Evolutionary conservation across 805 yeast genomes (phyloP).

Genomic region (Lipomyces mesembrius): DNA sequence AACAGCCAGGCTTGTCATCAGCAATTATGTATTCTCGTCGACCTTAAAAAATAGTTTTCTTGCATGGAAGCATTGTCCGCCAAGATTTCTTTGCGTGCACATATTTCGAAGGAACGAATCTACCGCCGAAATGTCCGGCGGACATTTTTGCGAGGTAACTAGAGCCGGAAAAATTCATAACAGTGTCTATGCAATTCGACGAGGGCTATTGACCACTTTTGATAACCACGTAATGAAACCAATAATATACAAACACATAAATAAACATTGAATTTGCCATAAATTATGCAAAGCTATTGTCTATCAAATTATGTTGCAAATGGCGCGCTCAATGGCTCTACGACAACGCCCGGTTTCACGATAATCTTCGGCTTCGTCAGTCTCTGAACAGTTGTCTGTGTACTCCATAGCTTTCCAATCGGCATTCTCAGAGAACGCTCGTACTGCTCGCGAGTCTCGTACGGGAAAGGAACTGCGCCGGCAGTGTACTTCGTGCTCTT

Average conservation of each 20-base stretch:
- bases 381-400: constrained; percentile 83
- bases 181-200: too few relatives aligned
- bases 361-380: constrained; percentile 86
- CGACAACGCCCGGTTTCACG: constrained; percentile 84
- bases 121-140: too few relatives aligned
- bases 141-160: too few relatives aligned
- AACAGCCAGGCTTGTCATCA: too few relatives aligned
- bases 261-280: background rate
- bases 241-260: background rate
- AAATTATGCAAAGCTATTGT: background rate
- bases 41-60: too few relatives aligned
- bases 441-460: constrained; percentile 89
- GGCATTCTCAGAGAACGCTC: constrained; percentile 94
- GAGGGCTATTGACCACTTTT: background rate
- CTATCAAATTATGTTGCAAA: constrained; percentile 44
- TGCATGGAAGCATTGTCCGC: too few relatives aligned
- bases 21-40: too few relatives aligned
- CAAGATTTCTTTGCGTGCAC: too few relatives aligned
- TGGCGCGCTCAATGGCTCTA: constrained; percentile 91
- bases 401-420: constrained; percentile 96
- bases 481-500: constrained; percentile 85
- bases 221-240: background rate
- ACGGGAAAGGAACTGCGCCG: constrained; percentile 91
- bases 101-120: too few relatives aligned
- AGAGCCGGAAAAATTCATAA: too few relatives aligned